Evolutionary conservation across 1,284 basidiomycete species (phyloP), one percentile per base, ranked within the genome.

Genomic region (Puccinia triticina): DNA sequence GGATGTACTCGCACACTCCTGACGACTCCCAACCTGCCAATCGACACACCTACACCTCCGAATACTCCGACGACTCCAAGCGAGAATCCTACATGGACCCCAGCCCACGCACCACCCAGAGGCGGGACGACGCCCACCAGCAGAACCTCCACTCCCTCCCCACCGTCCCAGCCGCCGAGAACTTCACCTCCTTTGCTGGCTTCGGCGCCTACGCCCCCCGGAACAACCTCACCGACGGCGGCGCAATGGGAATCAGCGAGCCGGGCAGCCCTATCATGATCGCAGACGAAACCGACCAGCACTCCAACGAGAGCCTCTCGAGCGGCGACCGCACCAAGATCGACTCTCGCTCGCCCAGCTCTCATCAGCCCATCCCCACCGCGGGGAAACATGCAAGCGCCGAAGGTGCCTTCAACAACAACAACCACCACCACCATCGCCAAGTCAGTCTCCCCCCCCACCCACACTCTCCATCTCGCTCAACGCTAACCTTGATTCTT

Each of bases 281-380:
- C 61, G 80, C 64, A 43, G 50, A 40, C 23, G 64, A 66, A 66
- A 37, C 61, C 34, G 83, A 84, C 81, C 76, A 82, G 18, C 73
- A 83, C 71, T 83, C 77, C 11, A 81, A 83, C 64, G 84, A 83
- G 37, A 82, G 78, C 37, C 79, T 82, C 57, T 83, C 82, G 21
- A 83, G 83, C n/a, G 83, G 83, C 48, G 82, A 83, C 21, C 83
- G 83, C 32, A 84, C 84, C 1, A 84, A 83, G 67, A 82, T 84
- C 18, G 83, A 84, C 46, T 83, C 82, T 71, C 82, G 83, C 2
- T 77, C 71, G 11, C 77, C 84, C n/a, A 79, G 69, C 59, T 76
- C 59, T 66, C 50, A 82, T 66, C 79, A 61, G 23, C 23, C 46
- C 43, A 64, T 74, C 8, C 37, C 43, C 32, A 23, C 59, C n/a